phyloP scores from a whole-genome alignment of 2,329 filamentous ascomycete genomes.

The Cladophialophora immunda region DNA sequence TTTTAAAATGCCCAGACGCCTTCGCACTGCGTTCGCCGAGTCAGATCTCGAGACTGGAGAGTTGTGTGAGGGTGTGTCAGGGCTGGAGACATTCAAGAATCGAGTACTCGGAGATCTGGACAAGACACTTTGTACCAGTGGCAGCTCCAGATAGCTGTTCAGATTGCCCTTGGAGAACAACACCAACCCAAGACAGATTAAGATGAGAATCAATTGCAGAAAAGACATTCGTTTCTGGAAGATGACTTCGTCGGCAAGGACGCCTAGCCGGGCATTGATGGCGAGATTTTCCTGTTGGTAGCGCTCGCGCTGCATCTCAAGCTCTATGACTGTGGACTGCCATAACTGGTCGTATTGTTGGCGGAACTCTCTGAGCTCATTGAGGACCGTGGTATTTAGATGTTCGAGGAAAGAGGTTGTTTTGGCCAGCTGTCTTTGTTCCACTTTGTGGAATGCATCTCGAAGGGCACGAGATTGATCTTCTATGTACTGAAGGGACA shows the following conservation, averaged over 20 bases:
- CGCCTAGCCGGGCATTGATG: conserved; percentile 78
- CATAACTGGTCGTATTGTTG: conserved; percentile 95
- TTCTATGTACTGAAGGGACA: conserved; percentile 95
- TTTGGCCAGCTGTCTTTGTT: conserved; percentile 86
- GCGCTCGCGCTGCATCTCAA: conserved; percentile 87
- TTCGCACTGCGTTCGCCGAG: conserved; percentile 23
- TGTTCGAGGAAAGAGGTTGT: conserved; percentile 81
- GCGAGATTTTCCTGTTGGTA: conserved; percentile 85
- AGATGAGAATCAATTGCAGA: conserved; percentile 84
- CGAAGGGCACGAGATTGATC: conserved; percentile 91
- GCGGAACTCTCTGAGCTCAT: conserved; percentile 78
- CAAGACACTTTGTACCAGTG: conserved; percentile 57
- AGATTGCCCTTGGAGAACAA: conserved; percentile 70
- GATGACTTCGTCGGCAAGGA: conserved; percentile 90
- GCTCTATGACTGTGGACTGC: conserved; percentile 91
- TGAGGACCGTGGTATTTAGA: conserved; percentile 86
- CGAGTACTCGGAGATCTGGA: conserved; percentile 52
- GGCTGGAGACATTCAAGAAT: conserved; percentile 34
- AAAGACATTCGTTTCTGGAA: conserved; percentile 91
- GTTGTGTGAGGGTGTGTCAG: conserved; percentile 32
- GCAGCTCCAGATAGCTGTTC: conserved; percentile 55
- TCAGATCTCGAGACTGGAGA: conserved; percentile 30
- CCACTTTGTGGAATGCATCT: conserved; percentile 84
- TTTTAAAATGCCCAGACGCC: conserved; percentile 38
- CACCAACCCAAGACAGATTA: conserved; percentile 86